phyloP scores from a whole-genome alignment of 2,329 filamentous ascomycete species.

The Pseudogymnoascus sp. region DNA sequence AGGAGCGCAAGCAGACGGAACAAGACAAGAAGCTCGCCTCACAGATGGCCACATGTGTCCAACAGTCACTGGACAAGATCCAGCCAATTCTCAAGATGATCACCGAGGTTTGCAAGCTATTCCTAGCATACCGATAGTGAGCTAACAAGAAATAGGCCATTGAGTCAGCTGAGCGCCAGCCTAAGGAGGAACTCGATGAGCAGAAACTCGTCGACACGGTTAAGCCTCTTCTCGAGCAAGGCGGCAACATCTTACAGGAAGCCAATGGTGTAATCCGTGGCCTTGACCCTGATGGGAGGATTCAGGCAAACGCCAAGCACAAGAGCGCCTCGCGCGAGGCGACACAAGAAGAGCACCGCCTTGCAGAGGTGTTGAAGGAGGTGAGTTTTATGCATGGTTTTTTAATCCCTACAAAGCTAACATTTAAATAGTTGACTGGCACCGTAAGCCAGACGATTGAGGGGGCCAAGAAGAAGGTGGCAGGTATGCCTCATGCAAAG shows the following conservation, averaged over 20 bases:
- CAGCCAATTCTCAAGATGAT: conserved; percentile 82
- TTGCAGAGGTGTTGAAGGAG: conserved; percentile 80
- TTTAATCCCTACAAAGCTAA: not conserved
- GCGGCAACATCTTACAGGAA: conserved; percentile 70
- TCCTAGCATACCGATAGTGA: conserved; percentile 25
- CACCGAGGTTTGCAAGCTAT: conserved; percentile 50
- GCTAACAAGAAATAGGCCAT: conserved; percentile 48
- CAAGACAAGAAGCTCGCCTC: conserved; percentile 68
- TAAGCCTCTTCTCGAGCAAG: conserved; percentile 82
- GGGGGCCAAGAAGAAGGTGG: conserved; percentile 77
- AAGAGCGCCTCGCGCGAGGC: conserved; percentile 67
- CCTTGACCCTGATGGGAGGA: conserved; percentile 80
- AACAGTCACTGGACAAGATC: conserved; percentile 74
- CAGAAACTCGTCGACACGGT: conserved; percentile 80
- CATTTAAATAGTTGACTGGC: conserved; percentile 52
- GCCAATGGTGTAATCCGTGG: conserved; percentile 80
- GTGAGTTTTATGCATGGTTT: conserved; percentile 24
- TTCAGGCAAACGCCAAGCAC: conserved; percentile 76
- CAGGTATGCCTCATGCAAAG: conserved; percentile 89
- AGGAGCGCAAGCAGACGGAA: conserved; percentile 47
- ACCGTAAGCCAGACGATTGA: conserved; percentile 78
- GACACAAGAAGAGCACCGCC: conserved; percentile 71
- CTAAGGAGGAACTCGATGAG: conserved; percentile 82
- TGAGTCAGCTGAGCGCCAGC: conserved; percentile 69
- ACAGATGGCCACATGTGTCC: conserved; percentile 64